phyloP scores from a whole-genome alignment of 768 basidiomycete species.

The Chiua virens region DNA sequence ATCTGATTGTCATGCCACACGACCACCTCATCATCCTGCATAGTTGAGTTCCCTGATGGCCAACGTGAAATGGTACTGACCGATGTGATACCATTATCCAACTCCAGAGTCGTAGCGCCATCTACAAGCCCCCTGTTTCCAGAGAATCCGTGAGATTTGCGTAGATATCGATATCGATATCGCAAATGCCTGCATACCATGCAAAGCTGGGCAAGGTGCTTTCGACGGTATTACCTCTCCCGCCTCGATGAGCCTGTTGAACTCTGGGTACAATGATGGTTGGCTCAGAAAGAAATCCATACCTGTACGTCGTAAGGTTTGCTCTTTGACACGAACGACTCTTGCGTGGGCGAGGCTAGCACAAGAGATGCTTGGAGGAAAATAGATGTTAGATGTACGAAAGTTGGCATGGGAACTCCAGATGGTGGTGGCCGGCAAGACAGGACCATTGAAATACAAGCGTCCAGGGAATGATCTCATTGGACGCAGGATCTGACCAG shows the following conservation, averaged over 20 bases:
- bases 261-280: constrained; percentile 2
- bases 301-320: constrained; percentile 55
- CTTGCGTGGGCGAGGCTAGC: constrained; percentile 30
- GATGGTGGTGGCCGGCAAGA: not conserved
- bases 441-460: not conserved
- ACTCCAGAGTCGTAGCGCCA: constrained; percentile 73
- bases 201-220: constrained; percentile 75
- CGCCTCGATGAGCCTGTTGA: constrained; percentile 69
- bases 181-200: constrained; percentile 44
- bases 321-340: constrained; percentile 19
- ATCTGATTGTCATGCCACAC: constrained; percentile 83
- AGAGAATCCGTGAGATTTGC: constrained; percentile 6
- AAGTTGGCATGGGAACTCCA: constrained; percentile 13
- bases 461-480: constrained; percentile 5
- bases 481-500: constrained; percentile 17
- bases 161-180: constrained; percentile 15
- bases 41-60: constrained; percentile 3
- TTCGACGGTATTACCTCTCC: constrained; percentile 73
- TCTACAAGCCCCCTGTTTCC: constrained; percentile 65
- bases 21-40: constrained; percentile 70
- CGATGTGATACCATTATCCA: constrained; percentile 78
- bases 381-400: constrained; percentile 7
- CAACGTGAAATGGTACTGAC: constrained; percentile 32
- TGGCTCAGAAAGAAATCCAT: not conserved
- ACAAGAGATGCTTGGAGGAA: constrained; percentile 9